Evolutionary conservation across 1,284 basidiomycete species (phyloP), one percentile per base, ranked within the genome.

Genomic region (Boletus sp.): DNA sequence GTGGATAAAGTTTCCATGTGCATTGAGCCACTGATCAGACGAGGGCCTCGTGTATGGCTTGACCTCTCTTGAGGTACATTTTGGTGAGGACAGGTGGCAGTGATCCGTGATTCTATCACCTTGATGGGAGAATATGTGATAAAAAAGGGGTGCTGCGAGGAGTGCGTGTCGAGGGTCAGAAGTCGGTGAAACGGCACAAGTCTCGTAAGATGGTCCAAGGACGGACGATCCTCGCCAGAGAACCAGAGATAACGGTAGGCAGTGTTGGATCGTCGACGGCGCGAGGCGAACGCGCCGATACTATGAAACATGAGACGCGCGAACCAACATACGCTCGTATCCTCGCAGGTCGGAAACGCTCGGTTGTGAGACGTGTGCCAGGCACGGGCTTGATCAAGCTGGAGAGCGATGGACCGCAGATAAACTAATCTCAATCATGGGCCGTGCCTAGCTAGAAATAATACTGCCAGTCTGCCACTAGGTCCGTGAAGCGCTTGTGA

Each of bases 81-180:
- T 56, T 37, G 35, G 55, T 4, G 43, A 41, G 35, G 33, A 25
- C 33, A 35, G 33, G 44, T 48, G 58, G 44, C 37, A 44, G 39
- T 44, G 35, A 23, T 40, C 42, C 37, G 43, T n/a, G 49, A 41
- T 53, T 62, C 55, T 58, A 56, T 56, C 52, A 36, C n/a, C 25
- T 36, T 43, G 34, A 55, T 57, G n/a, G n/a, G n/a, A n/a, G n/a
- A n/a, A 46, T 46, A 46, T 57, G 38, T 32, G 54, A 60, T 49
- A 56, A 42, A 47, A 45, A 41, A 37, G 33, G 33, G 29, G 41
- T 22, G 26, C 19, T 45, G 33, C n/a, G n/a, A n/a, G n/a, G n/a
- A n/a, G n/a, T n/a, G n/a, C n/a, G n/a, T n/a, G n/a, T n/a, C n/a
- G n/a, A n/a, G n/a, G 10, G 27, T 7, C 16, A 48, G 49, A 37